Evolutionary conservation across 2,329 filamentous ascomycete species (phyloP).

Genomic region (Colletotrichum cuscutae): DNA sequence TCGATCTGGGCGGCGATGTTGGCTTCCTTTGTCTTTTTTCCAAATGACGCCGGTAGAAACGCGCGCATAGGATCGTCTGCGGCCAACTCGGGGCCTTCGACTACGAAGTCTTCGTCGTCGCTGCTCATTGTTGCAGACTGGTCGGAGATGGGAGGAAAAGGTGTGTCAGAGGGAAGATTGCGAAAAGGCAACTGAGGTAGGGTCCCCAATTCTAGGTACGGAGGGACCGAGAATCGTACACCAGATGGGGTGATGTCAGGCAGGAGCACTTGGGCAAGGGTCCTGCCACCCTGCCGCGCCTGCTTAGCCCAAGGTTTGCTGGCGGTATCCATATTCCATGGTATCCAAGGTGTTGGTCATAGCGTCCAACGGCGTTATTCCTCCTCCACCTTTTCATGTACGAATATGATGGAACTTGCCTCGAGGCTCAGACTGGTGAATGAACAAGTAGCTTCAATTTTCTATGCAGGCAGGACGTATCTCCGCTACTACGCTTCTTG

Average conservation of each 20-base stretch:
- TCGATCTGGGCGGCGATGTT: slow-evolving; percentile 86
- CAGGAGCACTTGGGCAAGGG: slow-evolving; percentile 23
- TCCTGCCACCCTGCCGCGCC: not conserved
- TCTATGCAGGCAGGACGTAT: too few relatives aligned
- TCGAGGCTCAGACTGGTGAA: too few relatives aligned
- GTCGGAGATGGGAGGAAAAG: not conserved
- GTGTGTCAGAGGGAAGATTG: not conserved
- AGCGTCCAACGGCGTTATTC: not conserved
- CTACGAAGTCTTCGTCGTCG: slow-evolving; percentile 68
- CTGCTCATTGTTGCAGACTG: slow-evolving; percentile 57
- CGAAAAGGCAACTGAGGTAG: not conserved
- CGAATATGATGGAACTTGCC: too few relatives aligned
- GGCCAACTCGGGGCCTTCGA: slow-evolving; percentile 65
- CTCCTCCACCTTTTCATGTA: not conserved
- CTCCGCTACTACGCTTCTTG: too few relatives aligned
- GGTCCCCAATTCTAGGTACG: not conserved
- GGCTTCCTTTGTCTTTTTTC: slow-evolving; percentile 79
- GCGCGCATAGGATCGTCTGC: slow-evolving; percentile 77
- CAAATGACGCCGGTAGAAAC: slow-evolving; percentile 86
- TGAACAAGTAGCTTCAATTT: too few relatives aligned
- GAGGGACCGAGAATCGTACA: not conserved
- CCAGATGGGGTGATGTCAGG: slow-evolving; percentile 33
- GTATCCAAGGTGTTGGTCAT: not conserved
- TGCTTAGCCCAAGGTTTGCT: slow-evolving; percentile 15
- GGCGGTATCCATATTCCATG: not conserved